Conservation (phyloP, 305 asterid genomes). For the Caryopteris hybrid region DNA sequence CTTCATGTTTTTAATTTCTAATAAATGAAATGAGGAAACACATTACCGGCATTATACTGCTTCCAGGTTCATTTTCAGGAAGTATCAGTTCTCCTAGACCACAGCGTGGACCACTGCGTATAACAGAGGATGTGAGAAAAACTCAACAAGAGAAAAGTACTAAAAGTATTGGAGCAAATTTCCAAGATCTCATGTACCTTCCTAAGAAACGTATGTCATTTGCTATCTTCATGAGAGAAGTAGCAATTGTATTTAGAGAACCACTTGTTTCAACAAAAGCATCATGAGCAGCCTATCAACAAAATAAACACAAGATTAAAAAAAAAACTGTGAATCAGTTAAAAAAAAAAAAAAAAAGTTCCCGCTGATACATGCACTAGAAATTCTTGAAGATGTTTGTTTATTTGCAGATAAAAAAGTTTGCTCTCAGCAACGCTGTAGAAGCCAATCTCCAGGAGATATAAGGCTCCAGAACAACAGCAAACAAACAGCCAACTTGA, state of each 20-base stretch:
- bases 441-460: conserved; percentile 8
- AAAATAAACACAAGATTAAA: conserved; percentile 7
- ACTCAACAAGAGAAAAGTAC: conserved; percentile 5
- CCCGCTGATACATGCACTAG: background rate
- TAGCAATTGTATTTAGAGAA: conserved; percentile 83
- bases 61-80: conserved; percentile 99
- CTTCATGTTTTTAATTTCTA: background rate
- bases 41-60: conserved; percentile 99
- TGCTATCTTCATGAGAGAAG: conserved; percentile 92
- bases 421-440: background rate
- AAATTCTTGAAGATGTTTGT: background rate
- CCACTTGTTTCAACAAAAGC: conserved; percentile 94
- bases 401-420: background rate
- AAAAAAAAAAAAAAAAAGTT: background rate
- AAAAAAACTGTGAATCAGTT: background rate
- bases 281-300: conserved; percentile 91
- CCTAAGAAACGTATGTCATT: conserved; percentile 95
- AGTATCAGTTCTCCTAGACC: conserved; percentile 97
- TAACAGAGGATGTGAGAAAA: conserved; percentile 17
- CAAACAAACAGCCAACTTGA: conserved; percentile 21
- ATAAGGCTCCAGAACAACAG: conserved; percentile 6
- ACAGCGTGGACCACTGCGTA: conserved; percentile 92
- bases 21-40: conserved; percentile 12
- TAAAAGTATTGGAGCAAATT: conserved; percentile 2
- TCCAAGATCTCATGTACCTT: conserved; percentile 47